Evolutionary conservation across 1,284 basidiomycete species (phyloP).

Genomic region (Clitocybe nebularis): DNA sequence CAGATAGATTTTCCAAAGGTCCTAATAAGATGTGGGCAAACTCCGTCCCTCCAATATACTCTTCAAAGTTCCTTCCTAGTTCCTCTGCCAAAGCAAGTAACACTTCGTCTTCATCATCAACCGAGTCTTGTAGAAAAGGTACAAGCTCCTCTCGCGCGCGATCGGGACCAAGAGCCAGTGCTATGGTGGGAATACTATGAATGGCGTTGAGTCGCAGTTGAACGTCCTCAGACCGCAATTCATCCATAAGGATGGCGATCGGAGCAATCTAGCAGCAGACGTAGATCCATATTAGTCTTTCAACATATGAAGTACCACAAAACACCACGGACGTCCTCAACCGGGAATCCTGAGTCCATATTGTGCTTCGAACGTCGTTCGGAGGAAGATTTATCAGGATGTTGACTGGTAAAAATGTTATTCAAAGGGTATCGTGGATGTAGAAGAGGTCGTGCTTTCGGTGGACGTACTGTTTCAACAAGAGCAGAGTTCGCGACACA

Average conservation of each 20-base stretch:
- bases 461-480: background rate
- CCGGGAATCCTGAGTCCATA: constrained; percentile 53
- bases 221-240: constrained; percentile 95
- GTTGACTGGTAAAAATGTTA: background rate
- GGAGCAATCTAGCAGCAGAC: constrained; percentile 62
- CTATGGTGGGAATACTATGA: constrained; percentile 97
- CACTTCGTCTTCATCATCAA: constrained; percentile 99
- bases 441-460: too few species aligned
- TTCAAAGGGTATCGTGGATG: too few species aligned
- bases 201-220: constrained; percentile 93
- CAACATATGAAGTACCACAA: constrained; percentile 16
- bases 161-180: constrained; percentile 93
- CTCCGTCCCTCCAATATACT: constrained; percentile 92
- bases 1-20: constrained; percentile 93
- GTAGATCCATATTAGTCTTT: constrained; percentile 17
- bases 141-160: constrained; percentile 95
- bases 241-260: constrained; percentile 91
- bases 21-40: constrained; percentile 89
- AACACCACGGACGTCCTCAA: constrained; percentile 37
- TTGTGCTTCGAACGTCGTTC: background rate
- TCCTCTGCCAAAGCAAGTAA: constrained; percentile 96
- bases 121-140: constrained; percentile 95
- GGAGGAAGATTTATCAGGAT: background rate
- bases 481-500: background rate
- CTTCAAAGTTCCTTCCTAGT: constrained; percentile 86